Percentiles rank a stretch among this genome's conserved stretches.
Evolutionary conservation across 345 rosid genomes (phyloP).

Genomic region (Pelargonium nanum): DNA sequence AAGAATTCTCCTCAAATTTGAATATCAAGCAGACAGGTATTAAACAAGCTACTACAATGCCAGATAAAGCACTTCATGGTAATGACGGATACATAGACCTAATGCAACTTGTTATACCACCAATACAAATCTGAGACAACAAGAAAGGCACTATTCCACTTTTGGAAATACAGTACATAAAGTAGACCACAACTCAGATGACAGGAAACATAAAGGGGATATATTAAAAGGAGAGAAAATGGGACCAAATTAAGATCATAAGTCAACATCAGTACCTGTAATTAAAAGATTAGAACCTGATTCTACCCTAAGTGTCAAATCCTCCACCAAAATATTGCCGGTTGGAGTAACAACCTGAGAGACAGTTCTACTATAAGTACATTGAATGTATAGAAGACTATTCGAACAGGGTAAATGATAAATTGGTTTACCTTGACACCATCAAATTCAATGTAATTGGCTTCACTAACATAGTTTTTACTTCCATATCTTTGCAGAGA

Average conservation of each 20-base stretch:
- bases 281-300: slow-evolving; percentile 92
- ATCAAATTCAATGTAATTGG: slow-evolving; percentile 83
- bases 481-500: slow-evolving; percentile 58
- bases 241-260: slow-evolving; percentile 1
- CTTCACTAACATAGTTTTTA: slow-evolving; percentile 72
- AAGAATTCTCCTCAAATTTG: too few species aligned
- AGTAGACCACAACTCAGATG: too few species aligned
- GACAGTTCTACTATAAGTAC: neutral
- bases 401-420: neutral
- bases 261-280: slow-evolving; percentile 52
- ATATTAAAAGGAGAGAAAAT: slow-evolving; percentile 1
- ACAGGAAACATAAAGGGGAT: neutral
- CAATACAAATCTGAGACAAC: neutral
- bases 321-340: slow-evolving; percentile 83
- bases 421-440: slow-evolving; percentile 60
- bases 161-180: too few species aligned
- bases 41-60: too few species aligned
- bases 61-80: too few species aligned
- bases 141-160: neutral
- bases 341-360: slow-evolving; percentile 94
- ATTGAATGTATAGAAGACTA: neutral
- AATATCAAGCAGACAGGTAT: too few species aligned
- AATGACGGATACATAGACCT: too few species aligned
- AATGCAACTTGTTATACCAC: neutral
- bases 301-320: slow-evolving; percentile 76